These are phyloP conservation scores for Anisodus tanguticus DNA, from an alignment of 257 asterid species.

Conservation along the genomic window DNA sequence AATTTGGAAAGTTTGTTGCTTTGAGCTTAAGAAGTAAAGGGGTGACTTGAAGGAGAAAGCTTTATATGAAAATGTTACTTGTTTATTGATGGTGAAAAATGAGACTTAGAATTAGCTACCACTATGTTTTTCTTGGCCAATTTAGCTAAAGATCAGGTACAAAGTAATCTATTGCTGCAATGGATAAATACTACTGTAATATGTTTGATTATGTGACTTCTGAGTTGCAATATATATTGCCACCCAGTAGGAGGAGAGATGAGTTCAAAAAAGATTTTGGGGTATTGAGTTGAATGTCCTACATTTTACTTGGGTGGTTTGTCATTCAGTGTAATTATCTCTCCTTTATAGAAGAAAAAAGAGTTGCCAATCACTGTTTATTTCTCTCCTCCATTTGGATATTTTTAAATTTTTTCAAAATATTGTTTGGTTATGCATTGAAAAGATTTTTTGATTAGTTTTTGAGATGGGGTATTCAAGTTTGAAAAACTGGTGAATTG, in stretches of 20 bases:
- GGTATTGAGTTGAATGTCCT: slow-evolving; percentile 7
- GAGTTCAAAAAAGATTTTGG: neutral
- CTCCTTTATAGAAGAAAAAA: neutral
- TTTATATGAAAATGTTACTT: slow-evolving; percentile 6
- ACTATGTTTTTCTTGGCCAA: neutral
- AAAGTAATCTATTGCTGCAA: slow-evolving; percentile 6
- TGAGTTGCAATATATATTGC: neutral
- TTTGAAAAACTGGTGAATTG: too few relatives aligned
- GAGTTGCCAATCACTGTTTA: neutral
- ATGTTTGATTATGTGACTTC: neutral
- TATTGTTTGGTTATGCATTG: too few relatives aligned
- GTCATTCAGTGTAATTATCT: neutral
- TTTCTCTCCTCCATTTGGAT: neutral
- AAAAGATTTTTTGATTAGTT: too few relatives aligned
- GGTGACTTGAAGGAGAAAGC: slow-evolving; percentile 4
- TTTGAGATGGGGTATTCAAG: too few relatives aligned
- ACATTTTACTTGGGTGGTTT: neutral
- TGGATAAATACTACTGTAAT: too few relatives aligned
- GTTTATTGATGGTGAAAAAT: slow-evolving; percentile 2
- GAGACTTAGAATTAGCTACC: neutral
- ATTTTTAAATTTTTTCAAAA: too few relatives aligned
- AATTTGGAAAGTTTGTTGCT: slow-evolving; percentile 19
- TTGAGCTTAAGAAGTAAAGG: neutral
- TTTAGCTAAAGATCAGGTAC: slow-evolving; percentile 4
- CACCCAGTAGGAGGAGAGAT: neutral